Evolutionary conservation across 2,329 filamentous ascomycete genomes (phyloP).

Genomic region (Aureobasidium uvarum): DNA sequence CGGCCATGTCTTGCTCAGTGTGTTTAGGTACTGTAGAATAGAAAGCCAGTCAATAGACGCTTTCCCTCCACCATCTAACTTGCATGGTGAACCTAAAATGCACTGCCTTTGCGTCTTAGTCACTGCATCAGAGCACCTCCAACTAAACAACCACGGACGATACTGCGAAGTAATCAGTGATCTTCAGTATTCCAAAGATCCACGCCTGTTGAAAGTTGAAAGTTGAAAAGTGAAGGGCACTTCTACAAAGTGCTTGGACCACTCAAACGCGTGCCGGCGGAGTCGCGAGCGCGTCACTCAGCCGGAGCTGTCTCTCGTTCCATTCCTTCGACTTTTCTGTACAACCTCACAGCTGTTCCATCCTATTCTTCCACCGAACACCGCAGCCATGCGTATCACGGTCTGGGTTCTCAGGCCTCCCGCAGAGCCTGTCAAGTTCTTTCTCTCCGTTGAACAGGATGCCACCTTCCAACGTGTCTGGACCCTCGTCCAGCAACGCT

Average conservation of each 20-base stretch:
- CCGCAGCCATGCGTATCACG: conserved; percentile 6
- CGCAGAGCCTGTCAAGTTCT: not conserved
- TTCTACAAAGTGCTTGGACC: not conserved
- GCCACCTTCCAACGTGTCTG: conserved; percentile 38
- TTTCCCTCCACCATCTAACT: not conserved
- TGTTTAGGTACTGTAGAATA: not conserved
- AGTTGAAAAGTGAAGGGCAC: conserved; percentile 1
- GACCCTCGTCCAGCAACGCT: conserved; percentile 37
- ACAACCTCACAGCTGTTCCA: not conserved
- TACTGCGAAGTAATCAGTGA: not conserved
- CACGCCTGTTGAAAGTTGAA: not conserved
- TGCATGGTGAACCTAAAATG: not conserved
- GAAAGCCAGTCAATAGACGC: not conserved
- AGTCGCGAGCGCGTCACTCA: conserved; percentile 12
- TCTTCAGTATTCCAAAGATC: not conserved
- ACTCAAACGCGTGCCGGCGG: not conserved
- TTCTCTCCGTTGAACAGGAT: conserved; percentile 24
- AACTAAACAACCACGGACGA: not conserved
- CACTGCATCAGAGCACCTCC: not conserved
- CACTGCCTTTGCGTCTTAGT: not conserved
- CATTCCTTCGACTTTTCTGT: conserved; percentile 2
- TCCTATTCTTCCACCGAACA: not conserved
- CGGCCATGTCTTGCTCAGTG: not conserved
- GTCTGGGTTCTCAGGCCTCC: conserved; percentile 4
- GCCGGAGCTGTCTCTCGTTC: not conserved